Base-by-base conservation (phyloP, 1,139 yeast genomes). In the Sugiyamaella pinicola region DNA sequence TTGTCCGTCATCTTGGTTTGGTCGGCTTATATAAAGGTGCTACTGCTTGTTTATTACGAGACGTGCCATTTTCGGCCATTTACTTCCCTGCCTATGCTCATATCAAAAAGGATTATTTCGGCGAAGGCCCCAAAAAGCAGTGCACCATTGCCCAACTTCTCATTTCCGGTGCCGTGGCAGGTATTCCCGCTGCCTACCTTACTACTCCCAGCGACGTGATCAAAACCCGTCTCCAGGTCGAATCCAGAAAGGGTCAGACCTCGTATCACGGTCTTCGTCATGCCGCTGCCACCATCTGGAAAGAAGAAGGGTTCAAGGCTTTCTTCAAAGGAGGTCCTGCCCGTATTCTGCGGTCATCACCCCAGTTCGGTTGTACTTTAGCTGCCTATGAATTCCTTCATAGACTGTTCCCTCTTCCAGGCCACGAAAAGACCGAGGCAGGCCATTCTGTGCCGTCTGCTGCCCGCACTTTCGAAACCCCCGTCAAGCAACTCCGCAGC, bases 71-170 rank as follows among this genome's bases (percentile, higher is more conserved):
- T 71, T 86, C 96, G 38, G 97, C 98, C 47, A 93, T 93, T 62
- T 93, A 93, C 75, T 93, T 93, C 84, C 99, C 99, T 52, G 83
- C 97, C 10, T 93, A 93, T 71, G 96, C 97, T 37, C 96, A 91
- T 70, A 79, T 93, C 64, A 93, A 93, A 72, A 85, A 82, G 71
- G 81, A 84, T 63, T 69, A 88, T 63, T 91, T 90, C 71, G 82
- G 87, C 54, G 93, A 87, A 67, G 96, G 93, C 63, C 96, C 96
- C 5, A 69, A 71, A 51, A 74, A 78, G 59, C 70, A 77, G 56
- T 79, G 93, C 57, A 82, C 82, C 58, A 81, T 96, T 22, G 84
- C 91, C 85, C 96, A 93, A 71, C 75, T 93, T 62, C 80, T 93
- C 59, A 70, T 82, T 15, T 82, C 96, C 58, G 99, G 99, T 72